These are phyloP conservation scores for Sarcomyxa edulis DNA, from an alignment of 768 basidiomycete genomes.

Conservation along the genomic window DNA sequence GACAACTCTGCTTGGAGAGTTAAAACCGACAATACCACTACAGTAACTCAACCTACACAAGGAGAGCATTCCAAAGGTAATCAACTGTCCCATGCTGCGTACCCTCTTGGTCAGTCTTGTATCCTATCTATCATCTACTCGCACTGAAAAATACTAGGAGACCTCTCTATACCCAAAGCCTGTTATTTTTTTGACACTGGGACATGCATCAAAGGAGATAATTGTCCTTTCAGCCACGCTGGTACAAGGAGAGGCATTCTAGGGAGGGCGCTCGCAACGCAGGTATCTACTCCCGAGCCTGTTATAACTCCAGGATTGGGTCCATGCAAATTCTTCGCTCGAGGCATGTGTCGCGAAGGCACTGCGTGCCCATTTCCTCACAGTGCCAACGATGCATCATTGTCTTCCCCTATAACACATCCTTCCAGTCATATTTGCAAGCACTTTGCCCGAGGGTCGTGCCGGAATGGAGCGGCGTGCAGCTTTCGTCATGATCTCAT, in stretches of 20 bases:
- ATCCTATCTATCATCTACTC: too few species aligned
- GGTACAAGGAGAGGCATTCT: conserved; percentile 22
- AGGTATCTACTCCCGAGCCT: background rate
- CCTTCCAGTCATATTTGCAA: conserved; percentile 6
- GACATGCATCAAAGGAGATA: conserved; percentile 23
- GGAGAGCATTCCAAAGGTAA: too few species aligned
- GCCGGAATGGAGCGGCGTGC: conserved; percentile 14
- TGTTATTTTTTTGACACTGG: too few species aligned
- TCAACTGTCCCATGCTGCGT: too few species aligned
- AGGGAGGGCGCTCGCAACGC: conserved; percentile 3
- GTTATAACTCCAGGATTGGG: background rate
- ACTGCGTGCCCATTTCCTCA: conserved; percentile 2
- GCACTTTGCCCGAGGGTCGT: conserved; percentile 13
- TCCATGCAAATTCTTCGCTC: conserved; percentile 7
- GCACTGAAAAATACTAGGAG: too few species aligned
- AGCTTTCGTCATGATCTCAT: conserved; percentile 16
- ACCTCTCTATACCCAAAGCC: too few species aligned
- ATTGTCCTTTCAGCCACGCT: conserved; percentile 35
- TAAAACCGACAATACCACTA: too few species aligned
- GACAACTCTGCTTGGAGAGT: too few species aligned
- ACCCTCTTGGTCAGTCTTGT: too few species aligned
- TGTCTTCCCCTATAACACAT: background rate
- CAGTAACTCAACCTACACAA: too few species aligned
- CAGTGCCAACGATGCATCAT: background rate
- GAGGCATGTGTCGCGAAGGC: conserved; percentile 5